Conservation (phyloP, 2,329 filamentous ascomycete genomes). For the Hypoxylon sp. region DNA sequence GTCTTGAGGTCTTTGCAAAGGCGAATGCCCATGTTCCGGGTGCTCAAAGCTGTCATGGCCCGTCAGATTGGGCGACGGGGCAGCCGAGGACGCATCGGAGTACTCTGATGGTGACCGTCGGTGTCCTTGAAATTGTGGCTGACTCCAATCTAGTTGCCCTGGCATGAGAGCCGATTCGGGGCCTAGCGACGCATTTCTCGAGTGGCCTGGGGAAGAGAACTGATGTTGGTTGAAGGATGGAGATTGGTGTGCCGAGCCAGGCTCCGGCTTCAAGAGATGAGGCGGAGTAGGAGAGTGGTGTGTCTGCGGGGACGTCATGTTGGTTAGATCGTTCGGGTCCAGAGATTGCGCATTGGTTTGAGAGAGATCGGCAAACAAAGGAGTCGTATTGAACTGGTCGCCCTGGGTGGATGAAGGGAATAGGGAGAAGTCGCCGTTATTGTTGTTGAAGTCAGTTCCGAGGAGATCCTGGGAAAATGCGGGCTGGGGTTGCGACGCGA, state of each 20-base stretch:
- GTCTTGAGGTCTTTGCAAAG: constrained; percentile 81
- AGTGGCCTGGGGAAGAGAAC: constrained; percentile 65
- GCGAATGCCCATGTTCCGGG: constrained; percentile 79
- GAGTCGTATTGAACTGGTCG: constrained; percentile 69
- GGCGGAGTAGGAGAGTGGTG: constrained; percentile 70
- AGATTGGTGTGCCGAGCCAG: constrained; percentile 66
- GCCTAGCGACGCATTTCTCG: constrained; percentile 68
- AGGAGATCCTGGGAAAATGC: constrained; percentile 62
- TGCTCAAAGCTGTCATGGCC: constrained; percentile 84
- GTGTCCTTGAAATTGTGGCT: constrained; percentile 80
- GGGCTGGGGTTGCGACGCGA: constrained; percentile 58
- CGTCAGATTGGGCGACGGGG: constrained; percentile 84
- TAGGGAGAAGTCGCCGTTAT: constrained; percentile 70
- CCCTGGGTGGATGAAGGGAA: constrained; percentile 68
- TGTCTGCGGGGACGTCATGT: constrained; percentile 67
- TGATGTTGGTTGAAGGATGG: constrained; percentile 68
- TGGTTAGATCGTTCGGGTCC: constrained; percentile 61
- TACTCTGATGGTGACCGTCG: constrained; percentile 89
- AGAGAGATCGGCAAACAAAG: constrained; percentile 68
- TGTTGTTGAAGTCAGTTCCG: constrained; percentile 62
- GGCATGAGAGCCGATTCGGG: constrained; percentile 69
- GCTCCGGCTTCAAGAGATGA: constrained; percentile 65
- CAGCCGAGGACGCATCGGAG: constrained; percentile 88
- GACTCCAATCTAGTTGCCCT: constrained; percentile 67
- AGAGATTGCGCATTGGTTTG: constrained; percentile 57